Base-by-base conservation (phyloP, 2,329 filamentous ascomycete genomes). In the Kalaharituber pfeilii region DNA sequence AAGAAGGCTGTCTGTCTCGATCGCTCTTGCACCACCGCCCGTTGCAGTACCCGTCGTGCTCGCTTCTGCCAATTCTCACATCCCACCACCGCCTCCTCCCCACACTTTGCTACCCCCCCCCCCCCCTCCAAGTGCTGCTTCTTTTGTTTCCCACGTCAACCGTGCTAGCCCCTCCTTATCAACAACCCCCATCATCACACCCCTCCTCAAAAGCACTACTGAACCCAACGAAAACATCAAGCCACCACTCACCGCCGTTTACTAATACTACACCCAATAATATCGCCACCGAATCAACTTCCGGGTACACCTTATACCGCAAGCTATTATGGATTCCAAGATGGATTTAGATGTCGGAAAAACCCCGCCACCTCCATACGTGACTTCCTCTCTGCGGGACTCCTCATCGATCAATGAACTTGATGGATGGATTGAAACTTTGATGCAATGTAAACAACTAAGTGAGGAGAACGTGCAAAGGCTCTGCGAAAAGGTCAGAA, bases 401-500 rank as follows among this genome's bases (percentile, higher is more conserved):
- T 84, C 89, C 54, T 81, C 88, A 58, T 86, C 87, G 63, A 91
- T 94, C 73, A 81, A 84, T 58, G 94, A 86, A 57, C 77, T 98
- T 60, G 91, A 98, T 69, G 87, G 88, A 67, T 98, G 91, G 91
- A 96, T 98, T 68, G 89, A 95, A 76, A 88, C 78, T 73, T 76
- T 98, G 72, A 96, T 98, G 89, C 81, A 73, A 68, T 98, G 91
- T 84, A 98, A 98, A 75, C 91, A 96, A 77, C 77, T 98, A 70
- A 80, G 85, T 58, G 91, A 98, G 74, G 76, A 79, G 62, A 91
- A 98, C 69, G 91, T 98, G 59, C 86, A 94, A 73, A 82, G 89
- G 69, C 79, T 98, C 67, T 98, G 91, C 75, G 91, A 96, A 69
- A 94, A 95, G 82, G 89, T 94, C 72, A 66, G 79, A 24, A 30